Conservation (phyloP, 2,329 filamentous ascomycete species). For the Colletotrichum sp. region DNA sequence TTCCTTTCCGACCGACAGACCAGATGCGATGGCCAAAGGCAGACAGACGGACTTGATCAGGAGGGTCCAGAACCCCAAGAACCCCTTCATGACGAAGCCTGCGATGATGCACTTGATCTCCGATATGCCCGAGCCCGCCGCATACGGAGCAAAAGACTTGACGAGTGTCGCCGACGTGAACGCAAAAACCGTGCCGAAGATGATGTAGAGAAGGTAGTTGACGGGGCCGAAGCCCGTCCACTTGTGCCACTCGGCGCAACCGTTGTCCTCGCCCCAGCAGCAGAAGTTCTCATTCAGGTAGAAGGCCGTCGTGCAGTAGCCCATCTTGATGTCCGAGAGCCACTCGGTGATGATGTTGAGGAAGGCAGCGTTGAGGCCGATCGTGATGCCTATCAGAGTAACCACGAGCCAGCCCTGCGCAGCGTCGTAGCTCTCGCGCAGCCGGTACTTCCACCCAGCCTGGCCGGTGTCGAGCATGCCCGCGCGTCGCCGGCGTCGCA, state of each 20-base stretch:
- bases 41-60: conserved; percentile 93
- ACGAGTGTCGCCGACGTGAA: conserved; percentile 84
- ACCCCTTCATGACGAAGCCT: conserved; percentile 99
- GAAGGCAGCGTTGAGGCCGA: conserved; percentile 90
- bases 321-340: conserved; percentile 93
- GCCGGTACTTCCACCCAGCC: conserved; percentile 76
- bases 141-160: conserved; percentile 92
- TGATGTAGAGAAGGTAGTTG: conserved; percentile 88
- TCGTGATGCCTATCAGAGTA: conserved; percentile 88
- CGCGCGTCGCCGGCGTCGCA: conserved; percentile 73
- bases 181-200: conserved; percentile 85
- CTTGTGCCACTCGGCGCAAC: conserved; percentile 85
- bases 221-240: conserved; percentile 82
- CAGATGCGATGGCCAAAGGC: conserved; percentile 91
- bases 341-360: conserved; percentile 97
- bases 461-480: conserved; percentile 75
- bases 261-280: conserved; percentile 94
- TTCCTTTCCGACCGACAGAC: conserved; percentile 94
- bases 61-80: conserved; percentile 88
- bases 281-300: conserved; percentile 98
- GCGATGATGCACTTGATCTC: conserved; percentile 99
- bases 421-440: conserved; percentile 90
- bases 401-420: conserved; percentile 98
- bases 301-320: conserved; percentile 94
- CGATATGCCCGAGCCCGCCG: conserved; percentile 94